These are phyloP conservation scores for Rhodotorula sp. DNA, from an alignment of 1,284 basidiomycete species.

Conservation along the genomic window DNA sequence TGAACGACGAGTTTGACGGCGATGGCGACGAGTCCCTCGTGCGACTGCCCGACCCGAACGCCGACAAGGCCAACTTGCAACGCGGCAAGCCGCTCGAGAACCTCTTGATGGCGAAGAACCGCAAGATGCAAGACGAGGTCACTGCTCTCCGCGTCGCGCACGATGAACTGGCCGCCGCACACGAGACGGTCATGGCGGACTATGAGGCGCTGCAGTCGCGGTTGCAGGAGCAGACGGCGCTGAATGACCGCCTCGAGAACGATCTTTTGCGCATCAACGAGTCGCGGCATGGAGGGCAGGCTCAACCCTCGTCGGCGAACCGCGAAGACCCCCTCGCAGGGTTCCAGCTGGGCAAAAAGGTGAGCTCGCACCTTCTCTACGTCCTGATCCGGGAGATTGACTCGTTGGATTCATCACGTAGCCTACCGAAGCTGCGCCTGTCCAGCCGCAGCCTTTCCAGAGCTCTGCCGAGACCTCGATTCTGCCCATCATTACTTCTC, in stretches of 20 bases:
- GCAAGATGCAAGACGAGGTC: constrained; percentile 87
- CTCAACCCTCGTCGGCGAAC: constrained; percentile 5
- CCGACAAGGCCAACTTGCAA: constrained; percentile 71
- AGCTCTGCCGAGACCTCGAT: constrained; percentile 74
- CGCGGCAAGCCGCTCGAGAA: constrained; percentile 82
- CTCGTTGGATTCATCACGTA: constrained; percentile 12
- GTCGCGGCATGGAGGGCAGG: constrained; percentile 2
- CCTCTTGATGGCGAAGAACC: constrained; percentile 89
- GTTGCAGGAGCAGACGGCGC: constrained; percentile 68
- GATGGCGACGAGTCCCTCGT: constrained; percentile 55
- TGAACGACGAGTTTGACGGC: constrained; percentile 8
- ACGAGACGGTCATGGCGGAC: constrained; percentile 62
- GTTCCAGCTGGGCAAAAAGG: constrained; percentile 67
- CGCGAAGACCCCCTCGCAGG: constrained; percentile 62
- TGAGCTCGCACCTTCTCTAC: not conserved
- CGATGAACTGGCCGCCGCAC: constrained; percentile 69
- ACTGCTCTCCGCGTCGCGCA: constrained; percentile 87
- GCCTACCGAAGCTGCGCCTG: not conserved
- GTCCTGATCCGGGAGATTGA: too few relatives aligned
- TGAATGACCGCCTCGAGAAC: constrained; percentile 88
- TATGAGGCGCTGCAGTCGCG: constrained; percentile 64
- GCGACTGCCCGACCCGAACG: constrained; percentile 80
- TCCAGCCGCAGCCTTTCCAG: constrained; percentile 4
- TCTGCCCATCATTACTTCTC: constrained; percentile 91
- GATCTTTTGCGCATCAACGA: constrained; percentile 80